Base-by-base conservation (phyloP, 345 rosid genomes). In the Arabis alpina region DNA sequence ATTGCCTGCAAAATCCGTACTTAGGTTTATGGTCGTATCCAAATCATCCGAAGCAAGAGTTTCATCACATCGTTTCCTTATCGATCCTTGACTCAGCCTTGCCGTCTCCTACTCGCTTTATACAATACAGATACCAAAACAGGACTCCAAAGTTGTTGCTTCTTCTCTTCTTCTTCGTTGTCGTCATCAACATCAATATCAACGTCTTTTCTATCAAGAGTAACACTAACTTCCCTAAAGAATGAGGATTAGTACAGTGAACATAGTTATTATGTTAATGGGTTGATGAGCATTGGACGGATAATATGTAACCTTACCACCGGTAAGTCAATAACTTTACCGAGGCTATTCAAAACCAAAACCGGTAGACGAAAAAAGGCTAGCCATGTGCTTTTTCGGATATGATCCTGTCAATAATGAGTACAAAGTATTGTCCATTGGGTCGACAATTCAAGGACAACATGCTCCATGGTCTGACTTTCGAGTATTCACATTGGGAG, bases 11-110 rank as follows among this genome's bases (percentile, higher is more conserved):
- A 32, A 32, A 32, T 32, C 37, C 37, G 7, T 32, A 5, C 7
- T 0, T 32, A 32, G 37, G 37, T 32, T 32, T 32, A 32, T 6
- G 7, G 7, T 32, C 8, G 8, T 48, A 19, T 48, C 53, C 5
- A 48, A 48, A 10, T 19, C 53, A 48, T 48, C 27, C 27, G 37
- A 0, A 25, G 36, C 5, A 13, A 13, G 9, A 2, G 2, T 52
- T 52, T 52, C 37, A 52, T 52, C 37, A 52, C n/a, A 27, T 52
- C 36, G 8, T 52, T 52, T 27, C 56, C 56, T 3, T 24, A 10
- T 11, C 1, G 56, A 27, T 52, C 56, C 2, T 52, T 2, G 34
- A 9, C 34, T 5, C 56, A 52, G 56, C 37, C 56, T 52, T 32
- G 37, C 37, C 56, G 56, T 52, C 15, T 52, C 56, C 37, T 52